Evolutionary conservation across 208 protist genomes (phyloP), one percentile per base, ranked within the genome.

Genomic region (Trypanosoma scelopori): DNA sequence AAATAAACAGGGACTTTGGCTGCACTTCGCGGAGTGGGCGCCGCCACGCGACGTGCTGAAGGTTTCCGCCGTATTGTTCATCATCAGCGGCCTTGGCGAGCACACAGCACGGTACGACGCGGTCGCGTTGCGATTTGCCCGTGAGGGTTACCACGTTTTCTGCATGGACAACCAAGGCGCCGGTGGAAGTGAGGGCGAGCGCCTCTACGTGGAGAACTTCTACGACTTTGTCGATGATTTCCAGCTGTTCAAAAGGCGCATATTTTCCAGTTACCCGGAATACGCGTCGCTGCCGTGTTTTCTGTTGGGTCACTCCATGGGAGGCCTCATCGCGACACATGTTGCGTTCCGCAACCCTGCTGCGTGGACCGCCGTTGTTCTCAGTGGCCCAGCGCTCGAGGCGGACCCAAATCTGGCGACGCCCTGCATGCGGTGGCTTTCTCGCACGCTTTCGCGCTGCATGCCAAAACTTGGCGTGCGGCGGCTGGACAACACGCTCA

Each of bases 241-340:
- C 43, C 28, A 70, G 49, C 69, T 57, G n/a, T 91, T 93, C 65
- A 57, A 81, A 18, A 12, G 65, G 22, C 64, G 57, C 25, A 74
- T 86, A 1, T 49, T 73, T 50, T n/a, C 55, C 28, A 51, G 50
- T 18, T 84, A 87, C 64, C 56, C 72, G 0, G 70, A 72, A 37
- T 72, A 90, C 48, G 47, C 18, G n/a, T 25, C 55, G 7, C 58
- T 81, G 43, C 79, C 83, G 23, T 73, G 65, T n/a, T 83, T 84
- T 52, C 71, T 92, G 25, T 37, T 92, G 28, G 86, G 86, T 9
- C 86, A 92, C 61, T 92, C 86, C 35, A 92, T 92, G 86, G 86
- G 86, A 5, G 86, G 86, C 1, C 69, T 92, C 20, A 90, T 92
- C 47, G 50, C 78, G 5, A 71, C 68, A 16, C 75, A 74, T n/a